phyloP scores from a whole-genome alignment of 2,329 filamentous ascomycete genomes.

The Aureobasidium leucospermi region DNA sequence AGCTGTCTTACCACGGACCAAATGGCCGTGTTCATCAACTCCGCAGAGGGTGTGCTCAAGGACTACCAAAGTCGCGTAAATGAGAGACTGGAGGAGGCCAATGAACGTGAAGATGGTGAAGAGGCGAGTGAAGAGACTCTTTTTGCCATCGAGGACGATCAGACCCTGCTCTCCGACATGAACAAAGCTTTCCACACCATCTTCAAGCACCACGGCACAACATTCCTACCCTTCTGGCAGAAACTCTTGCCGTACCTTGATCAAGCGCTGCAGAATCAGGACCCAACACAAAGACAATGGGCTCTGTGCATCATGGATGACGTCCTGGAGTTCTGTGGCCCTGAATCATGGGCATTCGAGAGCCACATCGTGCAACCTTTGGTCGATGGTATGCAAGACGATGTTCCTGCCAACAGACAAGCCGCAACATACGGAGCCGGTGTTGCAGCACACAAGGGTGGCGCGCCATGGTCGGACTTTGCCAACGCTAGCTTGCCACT shows the following conservation, averaged over 20 bases:
- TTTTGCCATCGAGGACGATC: conserved; percentile 93
- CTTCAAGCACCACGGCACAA: conserved; percentile 87
- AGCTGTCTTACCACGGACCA: conserved; percentile 70
- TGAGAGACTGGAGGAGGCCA: conserved; percentile 74
- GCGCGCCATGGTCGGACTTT: conserved; percentile 80
- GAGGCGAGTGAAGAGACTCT: conserved; percentile 72
- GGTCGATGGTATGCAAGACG: conserved; percentile 75
- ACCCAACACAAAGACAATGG: conserved; percentile 94
- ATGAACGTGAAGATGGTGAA: conserved; percentile 71
- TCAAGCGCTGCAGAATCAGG: conserved; percentile 68
- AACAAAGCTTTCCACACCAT: conserved; percentile 99
- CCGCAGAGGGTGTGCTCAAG: conserved; percentile 75
- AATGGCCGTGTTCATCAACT: conserved; percentile 81
- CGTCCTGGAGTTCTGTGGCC: conserved; percentile 91
- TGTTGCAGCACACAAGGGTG: conserved; percentile 88
- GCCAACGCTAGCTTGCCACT: conserved; percentile 69
- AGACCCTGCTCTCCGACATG: conserved; percentile 95
- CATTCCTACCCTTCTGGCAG: conserved; percentile 85
- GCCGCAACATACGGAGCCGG: conserved; percentile 94
- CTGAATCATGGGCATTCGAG: conserved; percentile 79
- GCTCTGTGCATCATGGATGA: conserved; percentile 99
- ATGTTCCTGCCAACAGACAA: conserved; percentile 85
- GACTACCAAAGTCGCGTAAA: conserved; percentile 88
- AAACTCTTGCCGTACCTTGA: conserved; percentile 78
- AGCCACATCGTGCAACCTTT: conserved; percentile 82